Conservation (phyloP, 768 basidiomycete genomes). For the Tricholoma hemisulphureum region DNA sequence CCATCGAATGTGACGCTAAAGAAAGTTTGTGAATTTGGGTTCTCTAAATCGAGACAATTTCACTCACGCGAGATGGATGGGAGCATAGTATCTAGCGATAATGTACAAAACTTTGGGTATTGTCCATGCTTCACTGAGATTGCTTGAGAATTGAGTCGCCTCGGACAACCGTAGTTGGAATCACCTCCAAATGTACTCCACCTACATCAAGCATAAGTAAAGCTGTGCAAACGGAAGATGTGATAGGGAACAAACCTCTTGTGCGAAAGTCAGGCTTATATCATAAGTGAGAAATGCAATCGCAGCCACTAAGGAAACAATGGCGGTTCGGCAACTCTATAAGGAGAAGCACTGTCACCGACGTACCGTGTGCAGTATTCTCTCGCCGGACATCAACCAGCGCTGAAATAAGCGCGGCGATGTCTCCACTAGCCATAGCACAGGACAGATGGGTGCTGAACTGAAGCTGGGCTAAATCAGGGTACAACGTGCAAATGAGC, state of each 20-base stretch:
- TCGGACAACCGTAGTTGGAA: not conserved
- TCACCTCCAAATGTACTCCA: not conserved
- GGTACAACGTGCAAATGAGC: not conserved
- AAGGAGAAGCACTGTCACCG: not conserved
- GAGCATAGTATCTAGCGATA: not conserved
- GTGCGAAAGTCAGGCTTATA: not conserved
- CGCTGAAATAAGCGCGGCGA: not conserved
- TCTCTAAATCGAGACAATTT: not conserved
- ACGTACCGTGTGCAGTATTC: not conserved
- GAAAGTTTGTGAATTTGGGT: not conserved
- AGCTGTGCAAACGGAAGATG: not conserved
- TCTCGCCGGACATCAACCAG: not conserved
- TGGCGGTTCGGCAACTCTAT: not conserved
- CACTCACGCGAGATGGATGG: not conserved
- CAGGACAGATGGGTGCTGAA: not conserved
- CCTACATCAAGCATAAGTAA: not conserved
- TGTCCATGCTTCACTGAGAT: not conserved
- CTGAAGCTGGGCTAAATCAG: not conserved
- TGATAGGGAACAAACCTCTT: not conserved
- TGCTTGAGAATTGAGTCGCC: not conserved
- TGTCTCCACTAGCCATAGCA: not conserved
- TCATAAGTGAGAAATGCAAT: constrained; percentile 1
- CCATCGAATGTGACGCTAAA: not conserved
- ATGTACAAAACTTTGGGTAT: not conserved
- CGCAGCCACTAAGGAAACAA: not conserved